Evolutionary conservation across 2,329 filamentous ascomycete genomes (phyloP).

Genomic region (Sclerotinia glacialis): DNA sequence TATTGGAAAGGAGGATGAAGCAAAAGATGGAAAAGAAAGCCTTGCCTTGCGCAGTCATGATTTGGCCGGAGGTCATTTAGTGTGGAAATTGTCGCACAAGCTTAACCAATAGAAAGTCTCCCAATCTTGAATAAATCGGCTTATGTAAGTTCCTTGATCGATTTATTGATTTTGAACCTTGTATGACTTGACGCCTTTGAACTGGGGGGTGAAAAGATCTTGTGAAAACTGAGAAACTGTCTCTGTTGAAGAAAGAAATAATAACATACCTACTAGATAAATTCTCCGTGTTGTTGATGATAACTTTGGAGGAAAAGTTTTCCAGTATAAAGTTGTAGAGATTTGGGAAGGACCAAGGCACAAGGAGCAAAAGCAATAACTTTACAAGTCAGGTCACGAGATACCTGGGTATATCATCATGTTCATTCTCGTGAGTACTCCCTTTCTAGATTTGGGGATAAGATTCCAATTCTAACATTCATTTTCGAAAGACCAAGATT

Average conservation of each 20-base stretch:
- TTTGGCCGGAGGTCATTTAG: slow-evolving; percentile 6
- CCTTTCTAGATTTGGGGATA: no score
- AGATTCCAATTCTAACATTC: slow-evolving; percentile 18
- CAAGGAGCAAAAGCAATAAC: slow-evolving; percentile 6
- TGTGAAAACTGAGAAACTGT: neutral
- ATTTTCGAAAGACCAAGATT: slow-evolving; percentile 72
- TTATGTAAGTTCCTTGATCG: slow-evolving; percentile 8
- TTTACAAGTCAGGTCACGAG: neutral
- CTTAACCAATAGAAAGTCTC: slow-evolving; percentile 2
- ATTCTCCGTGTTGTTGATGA: neutral
- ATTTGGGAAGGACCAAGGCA: neutral
- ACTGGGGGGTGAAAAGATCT: neutral
- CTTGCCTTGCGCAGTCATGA: slow-evolving; percentile 1
- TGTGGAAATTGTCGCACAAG: slow-evolving; percentile 9
- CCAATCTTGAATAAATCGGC: neutral
- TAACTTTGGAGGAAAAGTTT: neutral
- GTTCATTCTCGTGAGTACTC: slow-evolving; percentile 49
- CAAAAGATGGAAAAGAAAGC: slow-evolving; percentile 14
- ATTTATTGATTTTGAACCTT: neutral
- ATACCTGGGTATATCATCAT: slow-evolving; percentile 35
- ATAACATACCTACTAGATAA: neutral
- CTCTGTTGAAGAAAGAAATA: neutral
- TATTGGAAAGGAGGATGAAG: slow-evolving; percentile 19
- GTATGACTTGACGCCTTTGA: neutral
- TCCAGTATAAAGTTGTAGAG: neutral